Conservation (phyloP, 1,139 yeast genomes). For the Hyphopichia fennica region DNA sequence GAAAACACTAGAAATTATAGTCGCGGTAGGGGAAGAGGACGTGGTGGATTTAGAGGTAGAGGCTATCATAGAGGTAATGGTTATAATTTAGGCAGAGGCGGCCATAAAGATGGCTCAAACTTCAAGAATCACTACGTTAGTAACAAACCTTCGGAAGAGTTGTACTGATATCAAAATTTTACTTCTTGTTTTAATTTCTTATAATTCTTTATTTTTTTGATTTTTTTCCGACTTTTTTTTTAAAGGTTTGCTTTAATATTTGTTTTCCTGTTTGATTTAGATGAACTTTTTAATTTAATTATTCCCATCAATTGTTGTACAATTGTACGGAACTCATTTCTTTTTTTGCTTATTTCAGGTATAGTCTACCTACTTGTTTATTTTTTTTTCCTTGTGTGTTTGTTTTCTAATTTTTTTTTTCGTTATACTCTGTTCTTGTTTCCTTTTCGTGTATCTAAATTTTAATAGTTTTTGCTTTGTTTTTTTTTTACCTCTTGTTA, state of each 20-base stretch:
- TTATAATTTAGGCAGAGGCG: not conserved
- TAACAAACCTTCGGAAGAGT: conserved; percentile 13
- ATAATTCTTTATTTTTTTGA: not conserved
- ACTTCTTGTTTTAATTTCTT: not conserved
- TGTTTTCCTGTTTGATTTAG: not conserved
- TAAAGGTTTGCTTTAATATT: not conserved
- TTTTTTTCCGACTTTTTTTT: not conserved
- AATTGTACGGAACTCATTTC: no score
- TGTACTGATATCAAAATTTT: not conserved
- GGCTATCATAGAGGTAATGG: conserved; percentile 5
- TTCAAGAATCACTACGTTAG: conserved; percentile 30
- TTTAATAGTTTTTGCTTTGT: no score
- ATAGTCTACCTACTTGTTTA: not conserved
- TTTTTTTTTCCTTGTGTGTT: not conserved
- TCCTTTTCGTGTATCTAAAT: not conserved
- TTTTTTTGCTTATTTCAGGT: not conserved
- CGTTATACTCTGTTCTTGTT: not conserved
- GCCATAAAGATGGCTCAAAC: conserved; percentile 8
- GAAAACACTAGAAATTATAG: not conserved
- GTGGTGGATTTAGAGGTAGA: conserved; percentile 9
- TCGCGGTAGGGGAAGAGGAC: conserved; percentile 6
- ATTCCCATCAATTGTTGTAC: no score
- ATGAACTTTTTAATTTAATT: not conserved
- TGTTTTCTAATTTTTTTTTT: not conserved
- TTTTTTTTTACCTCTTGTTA: not conserved